Evolutionary conservation across 495 filamentous ascomycete genomes (phyloP).

Genomic region (Elasticomyces elasticus): DNA sequence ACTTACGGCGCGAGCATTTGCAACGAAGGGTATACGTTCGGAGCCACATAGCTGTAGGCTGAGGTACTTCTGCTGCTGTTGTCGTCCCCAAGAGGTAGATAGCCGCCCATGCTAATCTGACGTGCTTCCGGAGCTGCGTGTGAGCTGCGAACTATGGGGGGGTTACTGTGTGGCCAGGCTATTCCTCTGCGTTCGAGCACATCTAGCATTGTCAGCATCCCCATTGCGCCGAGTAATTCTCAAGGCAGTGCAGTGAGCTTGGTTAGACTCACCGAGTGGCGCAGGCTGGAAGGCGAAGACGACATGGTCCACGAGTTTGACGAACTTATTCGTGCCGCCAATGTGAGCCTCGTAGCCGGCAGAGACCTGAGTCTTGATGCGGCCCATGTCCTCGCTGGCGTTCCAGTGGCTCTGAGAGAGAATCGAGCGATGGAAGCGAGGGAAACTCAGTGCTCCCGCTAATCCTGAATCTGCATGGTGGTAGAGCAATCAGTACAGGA

Average conservation of each 20-base stretch:
- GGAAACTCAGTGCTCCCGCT: conserved; percentile 43
- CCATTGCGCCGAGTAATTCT: not conserved
- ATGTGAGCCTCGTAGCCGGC: conserved; percentile 53
- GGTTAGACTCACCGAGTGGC: conserved; percentile 50
- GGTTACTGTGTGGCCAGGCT: conserved; percentile 20
- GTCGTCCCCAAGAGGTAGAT: not conserved
- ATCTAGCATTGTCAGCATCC: conserved; percentile 8
- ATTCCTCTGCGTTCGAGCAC: conserved; percentile 21
- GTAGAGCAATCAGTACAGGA: not conserved
- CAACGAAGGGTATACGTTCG: conserved; percentile 2
- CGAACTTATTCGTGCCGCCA: conserved; percentile 46
- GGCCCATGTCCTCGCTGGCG: conserved; percentile 57
- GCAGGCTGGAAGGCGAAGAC: conserved; percentile 82
- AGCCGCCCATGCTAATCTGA: not conserved
- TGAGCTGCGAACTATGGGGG: conserved; percentile 11
- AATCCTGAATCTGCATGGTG: not conserved
- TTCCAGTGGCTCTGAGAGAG: conserved; percentile 63
- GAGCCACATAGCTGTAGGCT: conserved; percentile 1
- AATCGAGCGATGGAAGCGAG: conserved; percentile 61
- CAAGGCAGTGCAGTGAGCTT: not conserved
- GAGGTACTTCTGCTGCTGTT: conserved; percentile 2
- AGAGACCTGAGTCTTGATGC: conserved; percentile 68
- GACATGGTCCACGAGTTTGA: conserved; percentile 62
- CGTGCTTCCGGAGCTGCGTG: conserved; percentile 1
- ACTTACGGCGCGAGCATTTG: conserved; percentile 1